Evolutionary conservation across 1,284 basidiomycete genomes (phyloP), one percentile per base, ranked within the genome.

Genomic region (Somion occarium): DNA sequence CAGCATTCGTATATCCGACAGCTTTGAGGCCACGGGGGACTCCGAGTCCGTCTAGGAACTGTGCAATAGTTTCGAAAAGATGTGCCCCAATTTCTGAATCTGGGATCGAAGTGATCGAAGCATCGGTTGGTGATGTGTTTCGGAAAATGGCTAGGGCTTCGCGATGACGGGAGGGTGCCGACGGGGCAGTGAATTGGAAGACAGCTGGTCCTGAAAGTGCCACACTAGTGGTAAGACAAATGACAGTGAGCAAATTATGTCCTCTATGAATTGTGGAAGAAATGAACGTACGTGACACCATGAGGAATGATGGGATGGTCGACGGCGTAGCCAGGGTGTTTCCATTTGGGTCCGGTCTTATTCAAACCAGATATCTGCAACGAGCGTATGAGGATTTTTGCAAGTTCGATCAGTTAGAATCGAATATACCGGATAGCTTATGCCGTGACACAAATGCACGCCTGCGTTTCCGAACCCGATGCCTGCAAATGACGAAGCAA

Each of bases 381-480:
- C 23, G 37, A n/a, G n/a, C 37, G 19, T 22, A 26, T 49, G 30
- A 39, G 38, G 34, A 24, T 27, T 39, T 15, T 49, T 46, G 26
- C 34, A 48, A 11, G 49, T n/a, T n/a, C n/a, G n/a, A n/a, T n/a
- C n/a, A n/a, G 38, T 15, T 5, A 39, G 13, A 15, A 39, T 18
- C 26, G 47, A 30, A 67, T 79, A 54, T 64, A 87, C 86, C 2
- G 88, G 88, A 58, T 89, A 91, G 60, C 88, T 89, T 73, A 91
- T 89, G 39, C 88, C 91, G 62, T 93, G 91, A 61, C 91, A 94
- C 54, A 95, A 70, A 68, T 95, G 93, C 3, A 97, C 93, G 26
- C 94, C 94, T 19, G 88, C 94, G 64, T 96, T 97, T 34, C 95
- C 95, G 62, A 98, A 98, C 0, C 94, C 94, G 53, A 97, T 96